phyloP scores from a whole-genome alignment of 164 flowering plant genomes.

The Liriodendron chinense region DNA sequence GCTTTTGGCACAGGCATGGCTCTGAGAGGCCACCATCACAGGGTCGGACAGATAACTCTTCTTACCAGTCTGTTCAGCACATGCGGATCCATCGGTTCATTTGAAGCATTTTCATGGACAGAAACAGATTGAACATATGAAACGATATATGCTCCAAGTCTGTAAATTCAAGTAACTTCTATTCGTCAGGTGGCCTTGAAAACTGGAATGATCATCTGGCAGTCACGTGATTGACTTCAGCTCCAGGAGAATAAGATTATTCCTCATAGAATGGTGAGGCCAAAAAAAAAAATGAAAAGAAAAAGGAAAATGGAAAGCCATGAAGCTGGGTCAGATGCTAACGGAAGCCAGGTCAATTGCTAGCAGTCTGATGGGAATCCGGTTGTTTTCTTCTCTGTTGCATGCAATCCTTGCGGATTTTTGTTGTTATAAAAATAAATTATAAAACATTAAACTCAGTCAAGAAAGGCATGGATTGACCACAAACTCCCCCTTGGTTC shows the following conservation, averaged over 20 bases:
- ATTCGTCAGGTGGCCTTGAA: conserved; percentile 32
- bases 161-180: conserved; percentile 26
- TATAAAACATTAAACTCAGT: neutral
- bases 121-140: conserved; percentile 24
- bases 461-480: no score
- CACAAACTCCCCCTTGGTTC: no score
- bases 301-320: neutral
- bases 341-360: neutral
- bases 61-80: conserved; percentile 19
- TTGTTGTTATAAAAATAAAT: neutral
- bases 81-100: conserved; percentile 26
- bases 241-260: neutral
- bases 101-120: conserved; percentile 24
- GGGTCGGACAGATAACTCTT: conserved; percentile 44
- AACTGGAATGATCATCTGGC: conserved; percentile 25
- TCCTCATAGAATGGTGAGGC: neutral
- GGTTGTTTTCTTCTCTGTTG: neutral
- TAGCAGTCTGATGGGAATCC: neutral
- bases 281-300: neutral
- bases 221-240: conserved; percentile 15
- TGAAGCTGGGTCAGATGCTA: neutral
- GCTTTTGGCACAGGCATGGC: conserved; percentile 71
- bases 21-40: conserved; percentile 75
- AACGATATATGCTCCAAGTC: conserved; percentile 24
- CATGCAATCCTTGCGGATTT: neutral